Base-by-base conservation (phyloP, 306 rosid genomes). In the Cucurbita maxima region DNA sequence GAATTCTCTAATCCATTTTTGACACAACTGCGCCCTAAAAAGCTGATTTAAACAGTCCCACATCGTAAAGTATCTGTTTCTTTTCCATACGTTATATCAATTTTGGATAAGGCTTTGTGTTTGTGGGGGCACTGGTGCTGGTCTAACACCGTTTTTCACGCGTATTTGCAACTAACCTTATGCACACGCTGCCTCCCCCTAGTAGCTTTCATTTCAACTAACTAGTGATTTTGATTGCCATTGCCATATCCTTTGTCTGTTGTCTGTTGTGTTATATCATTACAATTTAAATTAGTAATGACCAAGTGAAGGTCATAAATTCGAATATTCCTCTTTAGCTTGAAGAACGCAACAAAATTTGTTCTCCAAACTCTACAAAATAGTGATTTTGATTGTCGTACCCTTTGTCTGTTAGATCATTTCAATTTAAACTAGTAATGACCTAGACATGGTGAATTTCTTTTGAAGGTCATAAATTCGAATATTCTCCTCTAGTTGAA, bases 141-240 rank as follows among this genome's bases (percentile, higher is more conserved):
- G 56, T 68, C 73, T n/a, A 47, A 47, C 73, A 47, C 57, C 57
- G 20, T 66, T 66, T 30, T 44, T 66, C 72, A 66, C 72, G 72
- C 72, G 54, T 38, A 66, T 0, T 64, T n/a, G 47, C 11, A 59
- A 57, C 62, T 15, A 57, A 59, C n/a, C 67, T 60, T 13, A 12
- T 6, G 34, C 34, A 57, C 70, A 40, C 50, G 8, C 25, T 4
- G 6, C 20, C 19, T 12, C 34, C 43, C 70, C 70, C 50, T 30
- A 2, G 34, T 45, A 0, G 12, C 38, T 44, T 66, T 68, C 73
- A 68, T 68, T 68, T 14, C 57, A 68, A 43, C 71, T 4, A 19
- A 18, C 9, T 64, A 64, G 4, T 64, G 10, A 10, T 67, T 45
- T 45, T 19, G 40, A 67, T 22, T 67, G 37, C 18, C 72, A 67